These are phyloP conservation scores for Lasiosphaeris hirsuta DNA, from an alignment of 495 filamentous ascomycete genomes.

Conservation along the genomic window DNA sequence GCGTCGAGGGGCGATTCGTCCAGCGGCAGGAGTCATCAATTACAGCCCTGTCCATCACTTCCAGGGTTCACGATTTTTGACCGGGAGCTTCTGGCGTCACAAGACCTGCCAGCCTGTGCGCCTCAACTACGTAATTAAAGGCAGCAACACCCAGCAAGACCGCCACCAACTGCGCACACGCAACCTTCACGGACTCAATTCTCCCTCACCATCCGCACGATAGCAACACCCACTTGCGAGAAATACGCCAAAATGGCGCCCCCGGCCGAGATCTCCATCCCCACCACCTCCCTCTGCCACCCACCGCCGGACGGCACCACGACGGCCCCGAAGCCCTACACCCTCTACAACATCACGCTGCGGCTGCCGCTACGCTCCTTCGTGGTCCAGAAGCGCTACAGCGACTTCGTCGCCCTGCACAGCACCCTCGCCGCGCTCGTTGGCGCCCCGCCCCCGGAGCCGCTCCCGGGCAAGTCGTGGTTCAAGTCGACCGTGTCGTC, in stretches of 20 bases:
- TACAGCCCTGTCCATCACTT: conserved; percentile 3
- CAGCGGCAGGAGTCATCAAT: not conserved
- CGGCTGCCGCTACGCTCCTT: conserved; percentile 84
- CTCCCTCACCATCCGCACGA: not conserved
- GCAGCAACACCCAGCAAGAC: not conserved
- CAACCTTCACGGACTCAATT: no score
- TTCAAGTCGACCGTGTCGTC: conserved; percentile 74
- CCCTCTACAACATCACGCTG: conserved; percentile 87
- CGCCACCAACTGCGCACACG: not conserved
- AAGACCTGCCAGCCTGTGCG: conserved; percentile 10
- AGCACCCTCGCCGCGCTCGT: conserved; percentile 60
- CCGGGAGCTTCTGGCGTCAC: conserved; percentile 10
- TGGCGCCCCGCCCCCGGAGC: conserved; percentile 53
- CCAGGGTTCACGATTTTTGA: conserved; percentile 1
- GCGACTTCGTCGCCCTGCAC: conserved; percentile 82
- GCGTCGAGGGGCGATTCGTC: not conserved
- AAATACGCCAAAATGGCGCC: conserved; percentile 58
- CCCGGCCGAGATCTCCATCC: conserved; percentile 76
- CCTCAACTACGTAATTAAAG: conserved; percentile 10
- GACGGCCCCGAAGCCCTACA: conserved; percentile 62
- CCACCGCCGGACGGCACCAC: conserved; percentile 36
- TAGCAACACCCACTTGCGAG: not conserved
- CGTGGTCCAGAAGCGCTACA: conserved; percentile 89
- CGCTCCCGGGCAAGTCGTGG: conserved; percentile 82
- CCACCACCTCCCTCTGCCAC: conserved; percentile 61